A percentile compares a stretch with the other conserved stretches of the same genome.
phyloP scores from a whole-genome alignment of 1,139 yeast genomes.

The Pneumocystis oryctolagi region DNA sequence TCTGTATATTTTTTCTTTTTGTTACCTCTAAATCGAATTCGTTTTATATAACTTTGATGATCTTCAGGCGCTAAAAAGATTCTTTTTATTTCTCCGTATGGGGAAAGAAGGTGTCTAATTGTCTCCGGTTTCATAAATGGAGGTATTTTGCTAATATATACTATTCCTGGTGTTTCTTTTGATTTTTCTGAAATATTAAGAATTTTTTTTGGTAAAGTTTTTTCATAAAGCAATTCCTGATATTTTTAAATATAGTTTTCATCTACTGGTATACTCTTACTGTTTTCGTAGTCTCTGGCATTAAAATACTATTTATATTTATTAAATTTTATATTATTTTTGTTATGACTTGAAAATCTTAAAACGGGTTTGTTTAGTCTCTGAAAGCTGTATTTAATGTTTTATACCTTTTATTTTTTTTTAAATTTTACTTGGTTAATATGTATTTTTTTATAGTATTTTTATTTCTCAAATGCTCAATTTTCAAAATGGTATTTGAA shows the following conservation, averaged over 20 bases:
- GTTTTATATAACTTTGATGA: slow-evolving; percentile 41
- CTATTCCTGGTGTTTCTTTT: slow-evolving; percentile 61
- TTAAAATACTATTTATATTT: too few species aligned
- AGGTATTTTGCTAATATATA: slow-evolving; percentile 77
- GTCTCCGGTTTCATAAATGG: slow-evolving; percentile 96
- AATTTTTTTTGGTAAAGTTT: background rate
- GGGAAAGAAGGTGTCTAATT: slow-evolving; percentile 57
- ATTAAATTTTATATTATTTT: too few species aligned
- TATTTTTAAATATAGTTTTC: background rate
- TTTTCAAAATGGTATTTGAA: too few species aligned
- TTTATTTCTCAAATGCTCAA: too few species aligned
- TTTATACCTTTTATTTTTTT: too few species aligned
- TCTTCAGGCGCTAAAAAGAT: slow-evolving; percentile 81
- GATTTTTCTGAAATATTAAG: background rate
- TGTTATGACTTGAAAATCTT: too few species aligned
- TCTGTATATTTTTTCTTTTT: slow-evolving; percentile 76
- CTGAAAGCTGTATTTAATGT: too few species aligned
- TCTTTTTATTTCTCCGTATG: slow-evolving; percentile 79
- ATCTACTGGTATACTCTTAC: background rate
- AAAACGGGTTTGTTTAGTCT: too few species aligned
- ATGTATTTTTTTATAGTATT: too few species aligned
- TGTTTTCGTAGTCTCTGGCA: too few species aligned
- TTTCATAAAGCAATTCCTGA: background rate
- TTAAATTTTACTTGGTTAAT: too few species aligned
- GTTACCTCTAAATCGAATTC: slow-evolving; percentile 87